Percentiles rank a stretch among this genome's conserved stretches.
Evolutionary conservation across 2,329 filamentous ascomycete species (phyloP).

Genomic region (Clarireedia paspali): DNA sequence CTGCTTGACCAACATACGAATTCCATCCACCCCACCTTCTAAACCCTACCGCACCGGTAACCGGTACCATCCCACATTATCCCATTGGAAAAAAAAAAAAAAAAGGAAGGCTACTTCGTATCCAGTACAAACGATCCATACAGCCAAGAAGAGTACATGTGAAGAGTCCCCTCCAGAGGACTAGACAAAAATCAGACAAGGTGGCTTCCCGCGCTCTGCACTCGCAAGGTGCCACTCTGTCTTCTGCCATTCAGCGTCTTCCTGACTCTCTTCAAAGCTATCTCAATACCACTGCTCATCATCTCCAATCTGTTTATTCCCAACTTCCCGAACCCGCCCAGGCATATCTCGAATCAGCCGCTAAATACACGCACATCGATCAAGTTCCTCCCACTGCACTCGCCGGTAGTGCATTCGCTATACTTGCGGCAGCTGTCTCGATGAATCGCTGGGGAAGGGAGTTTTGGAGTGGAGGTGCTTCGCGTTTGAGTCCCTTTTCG

Average conservation of each 20-base stretch:
- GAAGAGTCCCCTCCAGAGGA: conserved; percentile 2
- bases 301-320: conserved; percentile 39
- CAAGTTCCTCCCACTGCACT: conserved; percentile 21
- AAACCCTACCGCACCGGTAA: background rate
- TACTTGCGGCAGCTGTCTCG: conserved; percentile 23
- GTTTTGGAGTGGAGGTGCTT: conserved; percentile 22
- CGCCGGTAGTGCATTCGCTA: conserved; percentile 19
- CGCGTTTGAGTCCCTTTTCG: conserved; percentile 28
- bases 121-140: background rate
- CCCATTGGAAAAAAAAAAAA: background rate
- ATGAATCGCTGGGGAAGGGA: conserved; percentile 29
- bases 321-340: conserved; percentile 24
- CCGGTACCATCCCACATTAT: background rate
- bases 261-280: conserved; percentile 42
- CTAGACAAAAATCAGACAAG: conserved; percentile 23
- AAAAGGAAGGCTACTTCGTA: background rate
- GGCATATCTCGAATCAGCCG: conserved; percentile 21
- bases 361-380: conserved; percentile 25
- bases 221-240: conserved; percentile 51
- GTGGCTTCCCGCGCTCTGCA: conserved; percentile 38
- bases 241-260: conserved; percentile 49
- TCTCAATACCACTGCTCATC: conserved; percentile 44
- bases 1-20: background rate
- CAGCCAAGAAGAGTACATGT: background rate
- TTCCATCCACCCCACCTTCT: background rate